Evolutionary conservation across 2,329 filamentous ascomycete genomes (phyloP), one percentile per base, ranked within the genome.

Genomic region (Colletotrichum caudatum): DNA sequence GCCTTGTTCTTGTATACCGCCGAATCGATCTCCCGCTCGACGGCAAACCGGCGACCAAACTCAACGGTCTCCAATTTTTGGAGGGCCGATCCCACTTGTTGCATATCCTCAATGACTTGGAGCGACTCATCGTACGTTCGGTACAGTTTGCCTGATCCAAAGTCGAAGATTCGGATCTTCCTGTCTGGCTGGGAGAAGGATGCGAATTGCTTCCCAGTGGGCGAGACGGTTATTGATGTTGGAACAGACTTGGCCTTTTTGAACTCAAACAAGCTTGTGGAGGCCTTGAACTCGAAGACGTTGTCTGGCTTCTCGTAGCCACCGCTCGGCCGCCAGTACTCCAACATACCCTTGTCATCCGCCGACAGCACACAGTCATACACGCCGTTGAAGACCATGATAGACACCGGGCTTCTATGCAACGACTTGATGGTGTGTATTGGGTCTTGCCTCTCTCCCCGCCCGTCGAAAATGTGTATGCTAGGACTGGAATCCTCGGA

Each of bases 71-170:
- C 96, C 1, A 99, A 84, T 75, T 94, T 94, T 69, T 94, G 90
- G 9, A 92, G 83, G 0, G 93, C 91, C 0, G 93, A 96, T 0
- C 94, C 95, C n/a, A 94, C 93, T 82, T 97, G 94, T 77, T 99
- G 95, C 94, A 98, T 97, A 73, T 97, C 94, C 64, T 94, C 94
- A 56, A 97, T 91, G 1, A 94, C 96, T 68, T 92, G 87, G 14
- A 99, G 86, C 5, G 95, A 98, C 80, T 99, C 96, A 77, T 99
- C 97, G 78, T 99, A 99, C 1, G 94, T 96, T 48, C 95, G 91
- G 77, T 95, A 91, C 5, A 99, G 87, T 81, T 97, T 98, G 14
- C 90, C 96, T 0, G 93, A 91, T 1, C 91, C 88, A 78, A 99
- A 99, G 77, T 99, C 94, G 79, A 99, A 99, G 23, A 99, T 84